Evolutionary conservation across 345 rosid genomes (phyloP), one percentile per base, ranked within the genome.

Genomic region (Chamaenerion angustifolium): DNA sequence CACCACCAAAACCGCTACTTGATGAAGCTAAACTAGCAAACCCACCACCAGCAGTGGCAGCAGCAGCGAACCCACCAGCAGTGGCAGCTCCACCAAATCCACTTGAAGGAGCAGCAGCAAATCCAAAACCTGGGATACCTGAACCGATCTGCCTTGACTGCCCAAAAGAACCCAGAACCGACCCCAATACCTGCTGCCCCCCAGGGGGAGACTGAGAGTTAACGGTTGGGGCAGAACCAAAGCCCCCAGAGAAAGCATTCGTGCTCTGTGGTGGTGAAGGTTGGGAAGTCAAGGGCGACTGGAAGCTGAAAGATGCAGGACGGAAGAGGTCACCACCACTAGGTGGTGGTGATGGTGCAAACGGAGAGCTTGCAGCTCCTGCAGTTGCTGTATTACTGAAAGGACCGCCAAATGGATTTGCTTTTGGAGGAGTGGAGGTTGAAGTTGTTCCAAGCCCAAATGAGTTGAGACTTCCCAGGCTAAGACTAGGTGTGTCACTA

Each of bases 81-180:
- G 71, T 51, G 44, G 87, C 72, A 48, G 78, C 53, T 66, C 55
- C 56, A 40, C 68, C 74, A 60, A 81, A 73, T 55, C 77, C 63
- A 51, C 72, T 60, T 10, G 78, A 68, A 61, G 88, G 59, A 59
- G 72, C 80, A 65, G 25, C 25, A 21, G 25, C 25, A 21, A 74
- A 71, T 21, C 86, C 79, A 71, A 75, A 60, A 42, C 78, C 83
- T 25, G 88, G 61, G 40, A 76, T 56, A 68, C 84, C 82, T 57
- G 69, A 13, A 53, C 95, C 95, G 10, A 92, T 27, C 73, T 92
- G 96, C 60, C 96, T 77, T 1, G 95, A 84, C 78, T 88, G 96
- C 42, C 98, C 96, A 76, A 92, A 92, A 59, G 94, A 42, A 61
- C 98, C 95, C 41, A 92, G 95, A 67, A 87, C 94, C 4, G 98